Conservation (phyloP, 495 filamentous ascomycete species). For the Aspergillus campestris region DNA sequence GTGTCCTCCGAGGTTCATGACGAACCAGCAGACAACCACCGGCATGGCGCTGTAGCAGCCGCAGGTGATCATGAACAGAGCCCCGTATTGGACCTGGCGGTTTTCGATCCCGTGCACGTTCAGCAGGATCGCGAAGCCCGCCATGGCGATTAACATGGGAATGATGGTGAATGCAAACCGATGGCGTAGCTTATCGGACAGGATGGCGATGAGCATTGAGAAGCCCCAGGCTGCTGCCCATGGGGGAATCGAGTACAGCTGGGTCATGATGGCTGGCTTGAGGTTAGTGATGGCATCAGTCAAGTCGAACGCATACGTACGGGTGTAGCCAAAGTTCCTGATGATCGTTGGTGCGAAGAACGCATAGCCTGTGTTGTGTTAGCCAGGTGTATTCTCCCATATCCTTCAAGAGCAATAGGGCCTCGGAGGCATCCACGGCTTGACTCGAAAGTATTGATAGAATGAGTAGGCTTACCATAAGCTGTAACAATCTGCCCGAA, state of each 20-base stretch:
- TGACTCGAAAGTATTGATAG: no score
- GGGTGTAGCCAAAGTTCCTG: constrained; percentile 50
- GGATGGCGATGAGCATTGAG: constrained; percentile 60
- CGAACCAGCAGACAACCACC: constrained; percentile 85
- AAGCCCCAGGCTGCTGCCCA: constrained; percentile 75
- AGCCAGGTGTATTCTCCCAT: constrained; percentile 6
- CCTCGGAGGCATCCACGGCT: constrained; percentile 10
- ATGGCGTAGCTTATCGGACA: constrained; percentile 60
- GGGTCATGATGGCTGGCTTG: constrained; percentile 54
- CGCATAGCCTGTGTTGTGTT: constrained; percentile 42
- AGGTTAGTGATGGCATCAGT: constrained; percentile 14
- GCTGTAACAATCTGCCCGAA: constrained; percentile 74
- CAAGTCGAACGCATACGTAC: constrained; percentile 15
- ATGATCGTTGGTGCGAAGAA: constrained; percentile 79
- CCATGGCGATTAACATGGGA: constrained; percentile 54
- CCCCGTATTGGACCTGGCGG: constrained; percentile 55
- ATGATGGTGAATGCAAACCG: constrained; percentile 67
- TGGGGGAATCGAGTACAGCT: constrained; percentile 75
- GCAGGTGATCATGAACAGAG: constrained; percentile 61
- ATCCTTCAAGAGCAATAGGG: background rate
- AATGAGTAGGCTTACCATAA: constrained; percentile 47
- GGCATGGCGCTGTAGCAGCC: constrained; percentile 68
- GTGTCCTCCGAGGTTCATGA: constrained; percentile 86
- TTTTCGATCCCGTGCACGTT: constrained; percentile 51
- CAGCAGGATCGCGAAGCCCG: constrained; percentile 66